Conservation (phyloP, 2,329 filamentous ascomycete species). For the Xylaria sp. region DNA sequence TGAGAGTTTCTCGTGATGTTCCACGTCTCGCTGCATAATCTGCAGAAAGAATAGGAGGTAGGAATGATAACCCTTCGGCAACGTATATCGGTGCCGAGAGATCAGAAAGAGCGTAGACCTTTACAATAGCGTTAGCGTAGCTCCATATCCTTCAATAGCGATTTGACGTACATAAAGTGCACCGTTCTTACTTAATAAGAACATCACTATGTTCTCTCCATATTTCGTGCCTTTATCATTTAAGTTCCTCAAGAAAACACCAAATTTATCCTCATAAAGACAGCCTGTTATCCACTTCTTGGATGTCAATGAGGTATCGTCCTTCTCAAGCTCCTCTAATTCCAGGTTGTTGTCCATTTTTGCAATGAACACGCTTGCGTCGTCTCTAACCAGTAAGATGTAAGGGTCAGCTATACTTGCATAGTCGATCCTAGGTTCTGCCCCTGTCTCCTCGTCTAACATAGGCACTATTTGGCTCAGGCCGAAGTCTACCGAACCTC, state of each 20-base stretch:
- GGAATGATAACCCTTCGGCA: slow-evolving; percentile 79
- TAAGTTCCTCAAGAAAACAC: slow-evolving; percentile 61
- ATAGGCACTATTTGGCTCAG: slow-evolving; percentile 92
- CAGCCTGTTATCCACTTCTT: slow-evolving; percentile 86
- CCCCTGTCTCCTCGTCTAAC: slow-evolving; percentile 88
- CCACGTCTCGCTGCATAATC: slow-evolving; percentile 78
- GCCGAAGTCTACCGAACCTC: slow-evolving; percentile 73
- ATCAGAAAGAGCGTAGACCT: slow-evolving; percentile 83
- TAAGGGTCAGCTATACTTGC: slow-evolving; percentile 90
- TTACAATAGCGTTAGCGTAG: slow-evolving; percentile 35
- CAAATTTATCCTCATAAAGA: slow-evolving; percentile 76
- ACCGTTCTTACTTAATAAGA: slow-evolving; percentile 80
- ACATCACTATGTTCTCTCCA: slow-evolving; percentile 72
- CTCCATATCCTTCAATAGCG: neutral
- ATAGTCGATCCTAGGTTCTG: slow-evolving; percentile 79
- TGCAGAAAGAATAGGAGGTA: slow-evolving; percentile 79
- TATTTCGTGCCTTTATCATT: slow-evolving; percentile 55
- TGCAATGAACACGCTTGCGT: slow-evolving; percentile 81
- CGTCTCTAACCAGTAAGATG: slow-evolving; percentile 83
- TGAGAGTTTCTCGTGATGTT: slow-evolving; percentile 76
- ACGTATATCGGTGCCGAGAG: slow-evolving; percentile 77
- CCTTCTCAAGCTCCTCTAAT: slow-evolving; percentile 80
- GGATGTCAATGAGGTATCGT: slow-evolving; percentile 64
- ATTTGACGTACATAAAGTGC: slow-evolving; percentile 74
- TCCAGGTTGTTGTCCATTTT: slow-evolving; percentile 85